Conservation (phyloP, 2,329 filamentous ascomycete genomes). For the Zasmidium citrigriseum region DNA sequence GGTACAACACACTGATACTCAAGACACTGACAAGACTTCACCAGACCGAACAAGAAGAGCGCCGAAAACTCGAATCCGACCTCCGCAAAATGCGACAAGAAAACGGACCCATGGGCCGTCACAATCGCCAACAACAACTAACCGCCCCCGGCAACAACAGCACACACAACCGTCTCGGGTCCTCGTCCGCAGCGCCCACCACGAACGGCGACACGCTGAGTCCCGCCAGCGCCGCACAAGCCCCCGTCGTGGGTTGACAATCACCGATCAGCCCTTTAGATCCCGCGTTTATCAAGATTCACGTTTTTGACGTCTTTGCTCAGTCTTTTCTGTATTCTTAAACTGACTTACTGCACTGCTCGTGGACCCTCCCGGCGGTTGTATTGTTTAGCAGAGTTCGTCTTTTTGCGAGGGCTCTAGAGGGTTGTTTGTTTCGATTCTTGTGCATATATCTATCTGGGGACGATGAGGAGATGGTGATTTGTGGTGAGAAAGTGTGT, state of each 20-base stretch:
- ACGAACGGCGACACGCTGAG: background rate
- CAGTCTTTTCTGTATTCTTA: constrained; percentile 11
- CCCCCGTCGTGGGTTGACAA: constrained; percentile 7
- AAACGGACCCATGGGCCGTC: constrained; percentile 21
- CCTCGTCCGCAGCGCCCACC: background rate
- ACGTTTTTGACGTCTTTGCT: constrained; percentile 10
- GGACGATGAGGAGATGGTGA: background rate
- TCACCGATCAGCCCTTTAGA: constrained; percentile 7
- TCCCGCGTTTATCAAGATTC: constrained; percentile 10
- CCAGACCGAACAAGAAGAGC: constrained; percentile 71
- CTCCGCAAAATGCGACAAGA: constrained; percentile 56
- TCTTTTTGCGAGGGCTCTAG: background rate
- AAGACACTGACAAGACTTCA: constrained; percentile 22
- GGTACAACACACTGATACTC: constrained; percentile 8
- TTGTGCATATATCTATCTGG: background rate
- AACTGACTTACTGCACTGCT: background rate
- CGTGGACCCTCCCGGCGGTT: constrained; percentile 3
- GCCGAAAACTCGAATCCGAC: constrained; percentile 65
- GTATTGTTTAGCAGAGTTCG: background rate
- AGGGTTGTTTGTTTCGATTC: background rate
- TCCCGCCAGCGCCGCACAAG: background rate
- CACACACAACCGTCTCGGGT: constrained; percentile 9
- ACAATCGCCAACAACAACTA: constrained; percentile 7
- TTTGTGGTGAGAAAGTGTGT: background rate
- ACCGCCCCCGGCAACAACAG: constrained; percentile 10